Percentiles rank a stretch among this genome's conserved stretches.
These are phyloP conservation scores for Spirogloea muscicola DNA, from an alignment of 139 green algal genomes.

Conservation along the genomic window DNA sequence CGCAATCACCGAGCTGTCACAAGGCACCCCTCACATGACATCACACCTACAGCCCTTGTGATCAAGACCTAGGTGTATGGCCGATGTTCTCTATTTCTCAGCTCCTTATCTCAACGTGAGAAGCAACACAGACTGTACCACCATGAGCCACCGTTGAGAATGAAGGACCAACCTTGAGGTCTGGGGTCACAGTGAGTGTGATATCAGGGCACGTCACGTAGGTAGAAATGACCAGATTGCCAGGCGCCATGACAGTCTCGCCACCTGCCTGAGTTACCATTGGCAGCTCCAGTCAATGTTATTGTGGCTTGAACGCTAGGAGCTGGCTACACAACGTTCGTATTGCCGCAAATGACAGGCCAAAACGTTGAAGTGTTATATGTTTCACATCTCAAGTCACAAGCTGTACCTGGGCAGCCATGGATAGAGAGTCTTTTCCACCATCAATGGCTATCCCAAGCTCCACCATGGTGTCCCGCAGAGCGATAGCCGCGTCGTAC, in stretches of 20 bases:
- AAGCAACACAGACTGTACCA: neutral
- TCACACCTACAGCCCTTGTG: too few relatives aligned
- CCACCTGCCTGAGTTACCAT: constrained; percentile 53
- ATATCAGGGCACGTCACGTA: constrained; percentile 96
- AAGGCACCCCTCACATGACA: too few relatives aligned
- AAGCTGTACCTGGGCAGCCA: constrained; percentile 76
- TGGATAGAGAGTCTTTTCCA: constrained; percentile 97
- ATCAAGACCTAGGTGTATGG: too few relatives aligned
- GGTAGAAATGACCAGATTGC: constrained; percentile 88
- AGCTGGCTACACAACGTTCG: neutral
- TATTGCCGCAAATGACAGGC: neutral
- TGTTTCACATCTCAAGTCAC: too few relatives aligned
- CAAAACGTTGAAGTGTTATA: too few relatives aligned
- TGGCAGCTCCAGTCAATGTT: too few relatives aligned
- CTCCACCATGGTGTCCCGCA: constrained; percentile 78
- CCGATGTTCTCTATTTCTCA: too few relatives aligned
- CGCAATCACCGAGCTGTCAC: constrained; percentile 38
- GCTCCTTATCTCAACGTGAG: too few relatives aligned
- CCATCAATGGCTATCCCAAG: constrained; percentile 89
- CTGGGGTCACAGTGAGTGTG: constrained; percentile 75
- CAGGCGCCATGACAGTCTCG: constrained; percentile 91
- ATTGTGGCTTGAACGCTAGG: neutral
- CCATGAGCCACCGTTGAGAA: too few relatives aligned
- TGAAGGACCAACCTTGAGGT: constrained; percentile 53
- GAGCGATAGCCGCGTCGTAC: constrained; percentile 82